A percentile compares a stretch with the other conserved stretches of the same genome.
Evolutionary conservation across 2,329 filamentous ascomycete species (phyloP).

Genomic region (Byssothecium circinans): DNA sequence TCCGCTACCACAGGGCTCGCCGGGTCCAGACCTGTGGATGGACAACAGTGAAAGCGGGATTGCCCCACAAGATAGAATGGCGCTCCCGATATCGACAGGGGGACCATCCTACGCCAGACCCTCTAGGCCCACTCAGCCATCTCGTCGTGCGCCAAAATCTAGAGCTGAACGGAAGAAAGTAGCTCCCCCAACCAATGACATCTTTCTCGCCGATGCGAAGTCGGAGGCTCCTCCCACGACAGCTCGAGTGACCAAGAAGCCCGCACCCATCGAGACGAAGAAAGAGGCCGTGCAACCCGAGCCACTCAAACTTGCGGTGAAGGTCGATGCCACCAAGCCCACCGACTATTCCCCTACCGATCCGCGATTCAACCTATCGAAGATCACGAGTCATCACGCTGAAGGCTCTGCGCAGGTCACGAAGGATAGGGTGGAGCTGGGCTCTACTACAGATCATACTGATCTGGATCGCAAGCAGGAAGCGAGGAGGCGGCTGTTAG

Average conservation of each 20-base stretch:
- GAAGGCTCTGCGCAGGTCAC: conserved; percentile 24
- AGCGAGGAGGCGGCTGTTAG: conserved; percentile 28
- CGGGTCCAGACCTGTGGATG: conserved; percentile 32
- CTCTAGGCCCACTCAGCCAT: conserved; percentile 23
- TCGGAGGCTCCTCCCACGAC: background rate
- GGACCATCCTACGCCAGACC: conserved; percentile 29
- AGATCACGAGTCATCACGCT: conserved; percentile 26
- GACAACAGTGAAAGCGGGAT: conserved; percentile 32
- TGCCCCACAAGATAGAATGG: conserved; percentile 35
- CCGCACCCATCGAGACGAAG: conserved; percentile 4
- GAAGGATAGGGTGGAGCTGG: conserved; percentile 19
- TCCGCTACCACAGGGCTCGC: conserved; percentile 36
- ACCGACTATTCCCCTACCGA: conserved; percentile 13
- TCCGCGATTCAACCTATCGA: conserved; percentile 24
- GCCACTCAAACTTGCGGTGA: background rate
- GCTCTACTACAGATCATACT: background rate
- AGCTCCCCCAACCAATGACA: conserved; percentile 1
- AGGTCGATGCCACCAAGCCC: background rate
- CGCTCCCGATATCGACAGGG: conserved; percentile 33
- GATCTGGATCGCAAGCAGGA: conserved; percentile 28
- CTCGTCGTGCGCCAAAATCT: conserved; percentile 21
- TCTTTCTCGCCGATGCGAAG: conserved; percentile 1
- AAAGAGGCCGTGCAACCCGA: background rate
- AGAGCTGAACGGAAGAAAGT: conserved; percentile 1
- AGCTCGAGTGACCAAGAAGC: conserved; percentile 9